These are phyloP conservation scores for Phaeosphaeriaceae sp. DNA, from an alignment of 2,329 filamentous ascomycete species.

Conservation along the genomic window DNA sequence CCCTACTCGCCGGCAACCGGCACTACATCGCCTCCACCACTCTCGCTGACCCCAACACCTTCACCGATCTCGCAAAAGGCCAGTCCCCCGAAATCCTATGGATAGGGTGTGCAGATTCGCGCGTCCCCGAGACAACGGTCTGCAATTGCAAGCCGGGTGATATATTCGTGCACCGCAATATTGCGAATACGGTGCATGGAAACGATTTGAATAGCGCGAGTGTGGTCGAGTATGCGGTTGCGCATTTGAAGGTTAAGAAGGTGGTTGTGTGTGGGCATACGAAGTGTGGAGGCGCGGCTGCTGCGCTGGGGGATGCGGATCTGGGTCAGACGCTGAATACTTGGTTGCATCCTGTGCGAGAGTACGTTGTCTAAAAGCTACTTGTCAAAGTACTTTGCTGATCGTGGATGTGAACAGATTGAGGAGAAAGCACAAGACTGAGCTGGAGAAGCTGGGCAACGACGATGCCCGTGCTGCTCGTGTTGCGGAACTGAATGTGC, in stretches of 20 bases:
- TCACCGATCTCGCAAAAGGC: slow-evolving; percentile 71
- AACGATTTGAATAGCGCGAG: slow-evolving; percentile 78
- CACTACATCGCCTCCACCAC: slow-evolving; percentile 73
- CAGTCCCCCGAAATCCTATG: slow-evolving; percentile 76
- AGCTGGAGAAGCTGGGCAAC: slow-evolving; percentile 56
- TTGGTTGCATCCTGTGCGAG: slow-evolving; percentile 67
- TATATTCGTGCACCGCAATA: slow-evolving; percentile 89
- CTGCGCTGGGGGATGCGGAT: slow-evolving; percentile 63
- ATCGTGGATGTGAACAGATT: slow-evolving; percentile 38
- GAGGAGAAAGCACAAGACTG: slow-evolving; percentile 60
- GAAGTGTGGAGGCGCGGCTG: slow-evolving; percentile 66
- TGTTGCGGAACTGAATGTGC: slow-evolving; percentile 80
- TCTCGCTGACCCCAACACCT: slow-evolving; percentile 74
- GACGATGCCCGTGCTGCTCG: slow-evolving; percentile 63
- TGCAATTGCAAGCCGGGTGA: slow-evolving; percentile 81
- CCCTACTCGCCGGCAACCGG: slow-evolving; percentile 73
- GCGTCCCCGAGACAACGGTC: slow-evolving; percentile 83
- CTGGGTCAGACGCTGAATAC: slow-evolving; percentile 66
- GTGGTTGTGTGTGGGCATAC: slow-evolving; percentile 70
- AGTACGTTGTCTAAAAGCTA: too few relatives aligned
- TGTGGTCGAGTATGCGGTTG: slow-evolving; percentile 82
- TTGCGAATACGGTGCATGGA: slow-evolving; percentile 81
- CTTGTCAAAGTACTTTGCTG: too few relatives aligned
- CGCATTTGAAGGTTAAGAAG: slow-evolving; percentile 71
- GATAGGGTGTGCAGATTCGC: slow-evolving; percentile 88